Base-by-base conservation (phyloP, 192 early-diverging fungal species). In the Linnemannia zychae region DNA sequence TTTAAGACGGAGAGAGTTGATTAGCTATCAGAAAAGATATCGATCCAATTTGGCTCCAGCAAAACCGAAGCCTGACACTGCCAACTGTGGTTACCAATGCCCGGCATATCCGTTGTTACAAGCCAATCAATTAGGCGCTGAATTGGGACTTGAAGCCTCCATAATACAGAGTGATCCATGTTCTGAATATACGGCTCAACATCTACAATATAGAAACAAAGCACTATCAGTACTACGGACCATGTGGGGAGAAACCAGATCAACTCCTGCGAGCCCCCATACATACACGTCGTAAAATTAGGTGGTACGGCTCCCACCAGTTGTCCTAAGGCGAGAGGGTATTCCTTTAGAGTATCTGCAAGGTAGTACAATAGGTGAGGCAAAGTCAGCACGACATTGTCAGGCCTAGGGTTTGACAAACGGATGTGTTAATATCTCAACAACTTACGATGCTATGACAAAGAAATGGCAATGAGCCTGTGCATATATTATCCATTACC, bases 61-160 rank as follows among this genome's bases (percentile, higher is more conserved):
- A 7, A 31, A 31, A n/a, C 22, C 22, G 28, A 31, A 63, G 13
- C 31, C 2, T 31, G 13, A 22, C 28, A 12, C 28, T 3, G 12
- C 28, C 12, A 12, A 13, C 31, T 24, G 24, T n/a, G 11, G 22
- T 75, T 85, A 85, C 83, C 77, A 20, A 76, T 79, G 4, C 83
- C 83, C 22, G 77, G 69, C 16, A 85, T 67, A 70, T 79, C 83
- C n/a, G 68, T 63, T 1, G 68, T 47, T 17, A 85, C 83, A 17
- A 85, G 78, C 83, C 83, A 85, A 47, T 76, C 36, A 1, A 85
- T 79, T 38, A 85, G 67, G 17, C 83, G 71, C 48, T 85, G 83
- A 24, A 79, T 48, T 7, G 77, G 75, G 38, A 79, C 72, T 37
- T 57, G 71, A 12, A 79, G 73, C 18, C 74, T 40, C 83, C 83